Evolutionary conservation across 768 basidiomycete species (phyloP), one percentile per base, ranked within the genome.

Genomic region (Mycena rebaudengoi): DNA sequence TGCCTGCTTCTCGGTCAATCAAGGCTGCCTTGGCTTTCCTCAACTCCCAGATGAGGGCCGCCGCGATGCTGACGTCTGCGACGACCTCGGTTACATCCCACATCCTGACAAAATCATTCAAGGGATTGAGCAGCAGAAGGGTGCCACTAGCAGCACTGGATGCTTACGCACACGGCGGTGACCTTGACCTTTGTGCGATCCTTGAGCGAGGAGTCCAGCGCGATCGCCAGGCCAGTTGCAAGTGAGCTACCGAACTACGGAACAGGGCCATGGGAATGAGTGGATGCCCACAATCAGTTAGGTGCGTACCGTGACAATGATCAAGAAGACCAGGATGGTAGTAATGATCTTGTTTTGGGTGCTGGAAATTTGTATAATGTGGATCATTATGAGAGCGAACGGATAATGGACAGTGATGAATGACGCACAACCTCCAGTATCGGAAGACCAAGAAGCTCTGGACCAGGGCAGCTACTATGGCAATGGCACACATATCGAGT

Each of bases 401-500:
- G 25, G 44, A 12, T 5, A 48, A 18, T 20, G 20, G 41, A 23
- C 40, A 32, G 26, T n/a, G 29, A 39, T 50, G 28, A 59, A 28
- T n/a, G n/a, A 58, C 56, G 12, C 46, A 58, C 56, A 58, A 39
- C 56, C 33, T 29, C 56, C 57, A 59, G 37, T 50, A 59, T 30
- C 57, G 57, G 39, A 59, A 35, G 48, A 59, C 28, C 41, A 59
- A 37, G 50, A 59, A 59, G 57, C 57, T 59, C 23, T 59, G 57
- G 29, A 59, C 37, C 37, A 59, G 29, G 35, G 49, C 33, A 48
- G 57, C 35, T 25, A 59, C 50, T 39, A 59, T 21, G 48, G 35
- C 57, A 28, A 48, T 59, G 35, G 57, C 50, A 48, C 49, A 39
- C 26, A 59, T 35, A 23, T 59, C 37, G 4, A 50, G 2, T 32